A percentile compares a stretch with the other conserved stretches of the same genome.
These are phyloP conservation scores for Eucalyptus regnans DNA, from an alignment of 345 rosid genomes.

Conservation along the genomic window DNA sequence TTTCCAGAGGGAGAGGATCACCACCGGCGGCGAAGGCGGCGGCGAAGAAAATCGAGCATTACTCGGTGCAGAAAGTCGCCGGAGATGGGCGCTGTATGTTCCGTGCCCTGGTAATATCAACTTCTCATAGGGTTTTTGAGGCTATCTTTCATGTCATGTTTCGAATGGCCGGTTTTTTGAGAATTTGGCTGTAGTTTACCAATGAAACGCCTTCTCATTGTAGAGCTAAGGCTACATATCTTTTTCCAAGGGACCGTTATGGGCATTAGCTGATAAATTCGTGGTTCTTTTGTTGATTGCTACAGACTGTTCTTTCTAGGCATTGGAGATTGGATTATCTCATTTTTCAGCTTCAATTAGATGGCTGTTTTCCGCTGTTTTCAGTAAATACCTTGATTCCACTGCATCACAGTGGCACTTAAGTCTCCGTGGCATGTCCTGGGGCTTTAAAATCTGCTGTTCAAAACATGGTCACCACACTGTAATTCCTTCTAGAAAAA, in stretches of 20 bases:
- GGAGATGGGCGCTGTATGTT: conserved; percentile 93
- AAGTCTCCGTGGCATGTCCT: neutral
- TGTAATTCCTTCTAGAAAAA: neutral
- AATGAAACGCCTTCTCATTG: neutral
- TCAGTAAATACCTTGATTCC: neutral
- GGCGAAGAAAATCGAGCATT: conserved; percentile 49
- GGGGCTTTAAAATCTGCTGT: neutral
- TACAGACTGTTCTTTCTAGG: neutral
- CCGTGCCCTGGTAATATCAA: conserved; percentile 55
- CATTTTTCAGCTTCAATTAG: neutral
- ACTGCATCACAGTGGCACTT: neutral
- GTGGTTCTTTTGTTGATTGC: neutral
- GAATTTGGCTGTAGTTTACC: neutral
- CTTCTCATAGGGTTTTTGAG: neutral
- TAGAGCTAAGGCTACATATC: neutral
- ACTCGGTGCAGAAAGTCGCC: conserved; percentile 58
- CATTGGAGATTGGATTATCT: neutral
- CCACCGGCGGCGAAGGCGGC: conserved; percentile 21
- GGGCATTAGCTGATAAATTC: neutral
- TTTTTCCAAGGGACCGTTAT: neutral
- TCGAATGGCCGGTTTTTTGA: neutral
- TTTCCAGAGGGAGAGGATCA: conserved; percentile 5
- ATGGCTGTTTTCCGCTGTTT: neutral
- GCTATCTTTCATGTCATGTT: neutral
- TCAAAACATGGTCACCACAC: neutral